Evolutionary conservation across 1,284 basidiomycete species (phyloP).

Genomic region (Tranzscheliella williamsii): DNA sequence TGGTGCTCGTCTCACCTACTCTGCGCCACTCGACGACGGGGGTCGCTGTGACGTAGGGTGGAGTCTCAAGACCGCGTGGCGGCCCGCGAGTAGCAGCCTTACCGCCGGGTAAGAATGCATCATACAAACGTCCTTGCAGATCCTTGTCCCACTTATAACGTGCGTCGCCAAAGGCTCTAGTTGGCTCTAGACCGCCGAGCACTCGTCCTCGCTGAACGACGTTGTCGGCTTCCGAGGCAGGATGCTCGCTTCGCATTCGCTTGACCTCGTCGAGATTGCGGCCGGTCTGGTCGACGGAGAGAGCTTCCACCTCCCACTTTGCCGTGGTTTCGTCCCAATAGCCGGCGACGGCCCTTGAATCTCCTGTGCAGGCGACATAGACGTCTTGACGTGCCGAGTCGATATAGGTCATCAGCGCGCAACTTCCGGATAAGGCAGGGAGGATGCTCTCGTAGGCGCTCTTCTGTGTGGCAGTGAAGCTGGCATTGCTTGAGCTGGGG

Average conservation of each 20-base stretch:
- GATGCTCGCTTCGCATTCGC: conserved; percentile 81
- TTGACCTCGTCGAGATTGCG: conserved; percentile 79
- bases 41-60: conserved; percentile 87
- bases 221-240: conserved; percentile 72
- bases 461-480: conserved; percentile 53
- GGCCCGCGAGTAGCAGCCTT: conserved; percentile 36
- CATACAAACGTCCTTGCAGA: conserved; percentile 61
- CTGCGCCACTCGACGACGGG: conserved; percentile 66
- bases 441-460: conserved; percentile 57
- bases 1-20: conserved; percentile 41
- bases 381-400: conserved; percentile 56
- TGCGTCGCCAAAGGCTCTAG: conserved; percentile 90
- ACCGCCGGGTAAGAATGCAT: conserved; percentile 59
- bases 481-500: conserved; percentile 39
- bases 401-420: conserved; percentile 58
- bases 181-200: conserved; percentile 88
- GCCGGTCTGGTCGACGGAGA: conserved; percentile 94
- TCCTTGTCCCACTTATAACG: conserved; percentile 76
- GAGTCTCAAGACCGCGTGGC: conserved; percentile 62
- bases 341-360: conserved; percentile 93
- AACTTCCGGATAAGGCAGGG: conserved; percentile 55
- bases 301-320: conserved; percentile 83
- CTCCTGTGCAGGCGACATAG: conserved; percentile 79
- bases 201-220: conserved; percentile 74
- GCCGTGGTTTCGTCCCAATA: conserved; percentile 68